Conservation (phyloP, 2,329 filamentous ascomycete genomes). For the Colletotrichum cuscutae region DNA sequence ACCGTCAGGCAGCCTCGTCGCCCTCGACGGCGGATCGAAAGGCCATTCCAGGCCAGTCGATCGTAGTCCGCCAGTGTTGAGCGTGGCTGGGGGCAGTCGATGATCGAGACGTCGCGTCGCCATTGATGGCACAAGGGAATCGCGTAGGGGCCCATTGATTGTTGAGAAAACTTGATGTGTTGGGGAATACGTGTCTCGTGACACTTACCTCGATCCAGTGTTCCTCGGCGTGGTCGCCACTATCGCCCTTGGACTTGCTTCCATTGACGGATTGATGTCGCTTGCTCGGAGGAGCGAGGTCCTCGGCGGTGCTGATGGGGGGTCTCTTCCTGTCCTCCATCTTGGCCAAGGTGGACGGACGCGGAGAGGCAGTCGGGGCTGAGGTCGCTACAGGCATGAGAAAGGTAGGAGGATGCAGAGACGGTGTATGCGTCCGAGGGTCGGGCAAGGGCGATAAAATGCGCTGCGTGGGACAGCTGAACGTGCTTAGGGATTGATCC, state of each 20-base stretch:
- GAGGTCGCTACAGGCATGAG: constrained; percentile 88
- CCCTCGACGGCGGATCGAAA: constrained; percentile 31
- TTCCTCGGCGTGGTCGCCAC: constrained; percentile 67
- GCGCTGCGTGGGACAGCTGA: constrained; percentile 6
- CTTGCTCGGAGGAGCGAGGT: constrained; percentile 89
- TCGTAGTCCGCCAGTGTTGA: constrained; percentile 31
- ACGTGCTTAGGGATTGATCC: constrained; percentile 15
- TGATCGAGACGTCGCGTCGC: constrained; percentile 33
- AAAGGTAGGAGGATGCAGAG: constrained; percentile 48
- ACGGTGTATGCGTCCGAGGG: constrained; percentile 24
- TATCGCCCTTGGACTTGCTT: constrained; percentile 65
- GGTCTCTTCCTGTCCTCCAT: constrained; percentile 99
- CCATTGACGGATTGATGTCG: constrained; percentile 87
- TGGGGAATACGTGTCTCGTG: constrained; percentile 44
- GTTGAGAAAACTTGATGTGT: constrained; percentile 37
- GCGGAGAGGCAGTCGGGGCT: constrained; percentile 73
- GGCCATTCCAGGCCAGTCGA: constrained; percentile 34
- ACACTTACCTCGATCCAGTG: constrained; percentile 74
- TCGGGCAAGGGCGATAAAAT: constrained; percentile 18
- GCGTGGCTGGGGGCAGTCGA: constrained; percentile 28
- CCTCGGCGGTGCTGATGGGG: constrained; percentile 81
- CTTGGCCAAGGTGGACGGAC: constrained; percentile 86
- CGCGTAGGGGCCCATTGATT: constrained; percentile 35
- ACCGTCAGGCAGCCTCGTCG: constrained; percentile 33
- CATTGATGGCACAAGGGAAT: constrained; percentile 28